Percentiles rank a stretch among this genome's conserved stretches.
phyloP scores from a whole-genome alignment of 164 flowering plant genomes.

The Nelumbo lutea region DNA sequence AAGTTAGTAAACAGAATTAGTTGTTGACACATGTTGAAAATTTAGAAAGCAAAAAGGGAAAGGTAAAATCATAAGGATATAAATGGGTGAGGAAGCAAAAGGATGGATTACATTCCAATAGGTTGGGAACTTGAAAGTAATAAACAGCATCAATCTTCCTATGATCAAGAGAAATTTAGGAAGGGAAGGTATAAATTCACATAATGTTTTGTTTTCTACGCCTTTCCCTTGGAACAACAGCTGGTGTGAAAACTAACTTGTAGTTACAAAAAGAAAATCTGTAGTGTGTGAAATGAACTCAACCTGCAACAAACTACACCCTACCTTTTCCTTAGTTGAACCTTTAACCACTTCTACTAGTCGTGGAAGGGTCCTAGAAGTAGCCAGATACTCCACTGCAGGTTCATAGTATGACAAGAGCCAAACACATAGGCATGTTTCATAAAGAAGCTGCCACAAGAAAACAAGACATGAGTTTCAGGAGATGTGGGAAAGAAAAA shows the following conservation, averaged over 20 bases:
- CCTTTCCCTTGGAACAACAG: no score
- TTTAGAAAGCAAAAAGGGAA: no score
- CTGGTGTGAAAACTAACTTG: no score
- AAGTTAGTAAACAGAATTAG: not conserved
- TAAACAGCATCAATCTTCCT: no score
- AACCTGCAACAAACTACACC: conserved; percentile 5
- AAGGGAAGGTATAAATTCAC: not conserved
- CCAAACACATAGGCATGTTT: conserved; percentile 96
- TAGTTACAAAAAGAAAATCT: no score
- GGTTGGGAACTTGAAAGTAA: no score
- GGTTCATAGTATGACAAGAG: conserved; percentile 92
- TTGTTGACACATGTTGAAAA: not conserved
- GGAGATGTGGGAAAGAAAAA: no score
- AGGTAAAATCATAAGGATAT: no score
- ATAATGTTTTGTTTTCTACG: not conserved
- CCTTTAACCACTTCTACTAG: conserved; percentile 81
- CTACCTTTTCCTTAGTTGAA: conserved; percentile 95
- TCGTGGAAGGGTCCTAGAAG: conserved; percentile 74
- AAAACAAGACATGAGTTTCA: not conserved
- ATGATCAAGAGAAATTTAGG: not conserved
- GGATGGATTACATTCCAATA: no score
- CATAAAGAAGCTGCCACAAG: conserved; percentile 80
- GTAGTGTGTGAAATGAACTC: conserved; percentile 1
- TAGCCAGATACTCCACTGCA: conserved; percentile 80
- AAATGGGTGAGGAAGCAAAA: no score